Evolutionary conservation across 176 grass and related monocot species (phyloP).

Genomic region (Cymbopogon citratus): DNA sequence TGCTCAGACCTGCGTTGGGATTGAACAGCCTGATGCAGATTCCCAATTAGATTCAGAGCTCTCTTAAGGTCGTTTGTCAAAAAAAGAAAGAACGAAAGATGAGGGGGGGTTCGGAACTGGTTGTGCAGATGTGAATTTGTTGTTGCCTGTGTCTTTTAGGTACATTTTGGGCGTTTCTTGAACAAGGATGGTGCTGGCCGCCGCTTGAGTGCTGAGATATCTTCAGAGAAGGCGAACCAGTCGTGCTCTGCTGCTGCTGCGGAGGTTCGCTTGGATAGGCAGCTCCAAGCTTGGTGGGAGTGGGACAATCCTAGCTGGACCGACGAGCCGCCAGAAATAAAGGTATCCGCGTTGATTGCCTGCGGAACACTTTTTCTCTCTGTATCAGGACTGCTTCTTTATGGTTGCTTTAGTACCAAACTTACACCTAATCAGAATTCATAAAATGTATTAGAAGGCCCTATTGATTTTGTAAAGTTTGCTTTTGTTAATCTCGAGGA

Average conservation of each 20-base stretch:
- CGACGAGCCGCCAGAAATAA: conserved; percentile 66
- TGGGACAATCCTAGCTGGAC: conserved; percentile 60
- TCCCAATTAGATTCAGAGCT: conserved; percentile 53
- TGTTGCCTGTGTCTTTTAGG: conserved; percentile 35
- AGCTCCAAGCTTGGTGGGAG: conserved; percentile 73
- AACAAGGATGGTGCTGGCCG: conserved; percentile 21
- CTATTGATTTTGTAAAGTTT: background rate
- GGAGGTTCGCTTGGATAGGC: conserved; percentile 60
- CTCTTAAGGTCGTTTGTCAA: conserved; percentile 42
- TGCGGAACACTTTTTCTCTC: background rate
- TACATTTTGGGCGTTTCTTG: conserved; percentile 51
- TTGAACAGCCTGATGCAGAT: conserved; percentile 48
- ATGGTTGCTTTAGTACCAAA: background rate
- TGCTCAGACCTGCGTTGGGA: too few relatives aligned
- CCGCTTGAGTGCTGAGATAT: background rate
- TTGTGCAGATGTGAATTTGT: background rate
- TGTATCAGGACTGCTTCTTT: background rate
- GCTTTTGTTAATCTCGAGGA: background rate
- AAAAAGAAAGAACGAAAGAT: background rate
- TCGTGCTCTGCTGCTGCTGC: conserved; percentile 4
- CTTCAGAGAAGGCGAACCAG: conserved; percentile 6
- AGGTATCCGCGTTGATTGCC: conserved; percentile 26
- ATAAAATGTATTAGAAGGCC: background rate
- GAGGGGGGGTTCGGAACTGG: background rate
- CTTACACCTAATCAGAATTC: background rate